Evolutionary conservation across 2,329 filamentous ascomycete species (phyloP), one percentile per base, ranked within the genome.

Genomic region (Fusarium burgessii): DNA sequence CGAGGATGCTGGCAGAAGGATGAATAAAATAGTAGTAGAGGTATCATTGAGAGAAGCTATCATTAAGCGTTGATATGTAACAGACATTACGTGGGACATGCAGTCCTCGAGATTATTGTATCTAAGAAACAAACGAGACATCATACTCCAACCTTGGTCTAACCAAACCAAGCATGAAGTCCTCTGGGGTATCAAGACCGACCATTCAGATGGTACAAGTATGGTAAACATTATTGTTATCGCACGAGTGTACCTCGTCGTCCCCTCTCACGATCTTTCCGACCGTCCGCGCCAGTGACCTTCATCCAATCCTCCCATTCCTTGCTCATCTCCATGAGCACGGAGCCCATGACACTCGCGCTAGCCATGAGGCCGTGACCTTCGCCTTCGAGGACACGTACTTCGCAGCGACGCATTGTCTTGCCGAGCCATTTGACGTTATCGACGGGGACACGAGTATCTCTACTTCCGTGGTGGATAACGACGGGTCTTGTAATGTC

Each of bases 291-390:
- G 7, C 84, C 87, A 5, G 88, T 90, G 1, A 88, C 87, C 46
- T 88, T 87, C 77, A 89, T 90, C 93, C 93, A 95, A 76, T 95
- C 93, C 72, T 95, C 92, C 95, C 95, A 98, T 80, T 98, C 96
- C 73, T 91, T 91, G 56, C 93, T 92, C 77, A 99, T 97, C 82
- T 99, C 96, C 81, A 94, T 95, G 38, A 99, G 84, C n/a, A 98
- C 92, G 23, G 91, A 90, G 45, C 94, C 93, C 96, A 99, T 99
- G 46, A 98, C 95, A 17, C 86, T 85, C 1, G 96, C 95, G 73
- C 92, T 97, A 2, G 96, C 96, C 96, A 99, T 99, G 27, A 99
- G 84, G 0, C 96, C 95, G 78, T 99, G 96, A 6, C 95, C 94
- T 80, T 99, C 95, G 9, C 93, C 94, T 73, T 97, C 93, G 6